Conservation (phyloP, 331 rosid species). For the Rhamnella rubrinervis region DNA sequence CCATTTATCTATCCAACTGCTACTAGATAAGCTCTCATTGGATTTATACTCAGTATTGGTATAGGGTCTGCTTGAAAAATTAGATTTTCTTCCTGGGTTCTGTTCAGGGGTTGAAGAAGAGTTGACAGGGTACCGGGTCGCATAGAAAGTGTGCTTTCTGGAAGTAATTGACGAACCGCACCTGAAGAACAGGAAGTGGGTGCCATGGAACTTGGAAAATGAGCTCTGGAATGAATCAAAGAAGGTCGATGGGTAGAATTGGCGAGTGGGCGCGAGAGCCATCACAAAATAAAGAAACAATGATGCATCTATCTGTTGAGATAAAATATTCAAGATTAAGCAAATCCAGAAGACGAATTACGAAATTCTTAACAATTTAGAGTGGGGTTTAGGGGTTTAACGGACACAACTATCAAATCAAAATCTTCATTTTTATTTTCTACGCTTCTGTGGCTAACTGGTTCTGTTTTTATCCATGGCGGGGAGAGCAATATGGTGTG, state of each 20-base stretch:
- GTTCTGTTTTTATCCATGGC: slow-evolving; percentile 21
- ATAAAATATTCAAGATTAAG: not conserved
- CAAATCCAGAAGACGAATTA: not conserved
- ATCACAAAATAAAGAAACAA: slow-evolving; percentile 24
- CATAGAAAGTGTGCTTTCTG: slow-evolving; percentile 23
- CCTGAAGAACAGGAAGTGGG: slow-evolving; percentile 48
- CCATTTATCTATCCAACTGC: slow-evolving; percentile 72
- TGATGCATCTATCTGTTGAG: not conserved
- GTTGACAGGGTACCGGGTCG: slow-evolving; percentile 15
- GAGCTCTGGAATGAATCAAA: slow-evolving; percentile 59
- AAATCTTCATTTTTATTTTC: not conserved
- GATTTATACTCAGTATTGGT: slow-evolving; percentile 24
- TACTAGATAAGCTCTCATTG: slow-evolving; percentile 26
- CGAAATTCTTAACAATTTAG: not conserved
- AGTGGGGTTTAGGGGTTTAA: slow-evolving; percentile 11
- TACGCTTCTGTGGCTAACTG: not conserved
- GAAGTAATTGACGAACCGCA: slow-evolving; percentile 37
- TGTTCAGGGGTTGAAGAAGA: slow-evolving; percentile 20
- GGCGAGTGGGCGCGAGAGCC: slow-evolving; percentile 74
- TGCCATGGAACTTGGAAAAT: slow-evolving; percentile 39
- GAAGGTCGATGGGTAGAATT: slow-evolving; percentile 62
- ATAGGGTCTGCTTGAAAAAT: slow-evolving; percentile 19
- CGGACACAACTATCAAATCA: not conserved
- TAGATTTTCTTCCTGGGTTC: slow-evolving; percentile 29
- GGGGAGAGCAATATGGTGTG: not conserved